Percentiles rank a stretch among this genome's conserved stretches.
phyloP scores from a whole-genome alignment of 768 basidiomycete species.

The Russula sp. region DNA sequence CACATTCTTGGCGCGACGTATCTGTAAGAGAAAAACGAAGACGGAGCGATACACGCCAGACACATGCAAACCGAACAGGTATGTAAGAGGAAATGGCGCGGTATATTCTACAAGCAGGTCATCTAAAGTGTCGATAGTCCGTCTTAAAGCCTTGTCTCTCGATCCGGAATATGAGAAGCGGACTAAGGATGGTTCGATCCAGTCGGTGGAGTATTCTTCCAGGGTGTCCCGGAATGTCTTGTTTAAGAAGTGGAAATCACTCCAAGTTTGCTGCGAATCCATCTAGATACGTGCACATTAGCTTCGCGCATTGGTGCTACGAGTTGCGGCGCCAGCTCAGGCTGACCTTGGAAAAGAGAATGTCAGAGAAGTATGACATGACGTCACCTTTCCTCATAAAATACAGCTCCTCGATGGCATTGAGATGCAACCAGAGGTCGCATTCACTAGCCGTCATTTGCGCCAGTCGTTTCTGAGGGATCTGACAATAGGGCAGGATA shows the following conservation, averaged over 20 bases:
- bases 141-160: conserved; percentile 40
- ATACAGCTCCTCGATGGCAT: conserved; percentile 60
- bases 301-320: not conserved
- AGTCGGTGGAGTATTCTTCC: conserved; percentile 43
- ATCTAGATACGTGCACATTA: conserved; percentile 43
- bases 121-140: conserved; percentile 59
- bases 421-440: conserved; percentile 54
- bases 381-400: conserved; percentile 76
- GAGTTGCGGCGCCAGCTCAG: conserved; percentile 28
- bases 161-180: conserved; percentile 61
- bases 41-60: conserved; percentile 58
- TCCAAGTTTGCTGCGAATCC: conserved; percentile 66
- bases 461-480: conserved; percentile 46
- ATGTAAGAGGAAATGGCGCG: conserved; percentile 74
- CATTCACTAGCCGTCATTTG: conserved; percentile 64
- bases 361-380: conserved; percentile 66
- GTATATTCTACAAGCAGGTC: conserved; percentile 73
- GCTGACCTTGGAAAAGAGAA: conserved; percentile 66
- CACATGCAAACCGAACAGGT: conserved; percentile 58
- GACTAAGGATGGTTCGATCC: conserved; percentile 64
- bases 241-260: conserved; percentile 80
- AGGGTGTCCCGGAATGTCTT: conserved; percentile 66
- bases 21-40: conserved; percentile 67
- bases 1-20: conserved; percentile 63
- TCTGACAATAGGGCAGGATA: conserved; percentile 50